Percentiles rank a stretch among this genome's conserved stretches.
These are phyloP conservation scores for Penicillium nucicola DNA, from an alignment of 495 filamentous ascomycete genomes.

Conservation along the genomic window DNA sequence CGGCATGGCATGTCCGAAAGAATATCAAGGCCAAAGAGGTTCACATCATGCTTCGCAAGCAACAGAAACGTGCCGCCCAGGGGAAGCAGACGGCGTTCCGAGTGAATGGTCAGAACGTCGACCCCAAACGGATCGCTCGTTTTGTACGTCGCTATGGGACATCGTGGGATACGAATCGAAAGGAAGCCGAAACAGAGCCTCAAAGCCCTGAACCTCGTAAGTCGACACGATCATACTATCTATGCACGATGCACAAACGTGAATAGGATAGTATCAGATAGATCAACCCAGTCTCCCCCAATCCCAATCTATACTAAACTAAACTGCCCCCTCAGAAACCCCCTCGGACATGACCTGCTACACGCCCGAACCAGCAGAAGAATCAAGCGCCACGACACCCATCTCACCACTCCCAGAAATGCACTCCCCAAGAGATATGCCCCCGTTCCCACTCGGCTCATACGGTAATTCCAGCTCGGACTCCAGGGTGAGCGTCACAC, in stretches of 20 bases:
- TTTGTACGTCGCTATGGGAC: slow-evolving; percentile 36
- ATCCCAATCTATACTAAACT: not conserved
- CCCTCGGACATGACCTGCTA: slow-evolving; percentile 44
- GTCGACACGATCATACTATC: slow-evolving; percentile 2
- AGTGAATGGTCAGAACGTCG: slow-evolving; percentile 35
- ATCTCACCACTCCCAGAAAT: slow-evolving; percentile 33
- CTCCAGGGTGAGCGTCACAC: not conserved
- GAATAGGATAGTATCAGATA: not conserved
- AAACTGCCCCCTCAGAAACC: slow-evolving; percentile 33
- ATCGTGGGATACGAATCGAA: slow-evolving; percentile 20
- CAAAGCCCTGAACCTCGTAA: slow-evolving; percentile 37
- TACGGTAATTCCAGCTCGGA: slow-evolving; percentile 15
- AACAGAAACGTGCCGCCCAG: slow-evolving; percentile 39
- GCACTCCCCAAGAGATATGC: slow-evolving; percentile 29
- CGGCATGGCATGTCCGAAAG: slow-evolving; percentile 42
- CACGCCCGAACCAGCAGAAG: slow-evolving; percentile 35
- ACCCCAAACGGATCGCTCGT: slow-evolving; percentile 37
- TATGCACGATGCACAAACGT: too few relatives aligned
- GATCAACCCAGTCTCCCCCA: too few relatives aligned
- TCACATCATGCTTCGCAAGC: slow-evolving; percentile 42
- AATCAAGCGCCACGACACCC: slow-evolving; percentile 22
- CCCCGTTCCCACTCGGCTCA: slow-evolving; percentile 14
- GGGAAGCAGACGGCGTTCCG: slow-evolving; percentile 45
- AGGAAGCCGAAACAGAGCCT: slow-evolving; percentile 14
- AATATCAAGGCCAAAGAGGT: slow-evolving; percentile 45